phyloP scores from a whole-genome alignment of 2,329 filamentous ascomycete species.

The Beauveria varroae region DNA sequence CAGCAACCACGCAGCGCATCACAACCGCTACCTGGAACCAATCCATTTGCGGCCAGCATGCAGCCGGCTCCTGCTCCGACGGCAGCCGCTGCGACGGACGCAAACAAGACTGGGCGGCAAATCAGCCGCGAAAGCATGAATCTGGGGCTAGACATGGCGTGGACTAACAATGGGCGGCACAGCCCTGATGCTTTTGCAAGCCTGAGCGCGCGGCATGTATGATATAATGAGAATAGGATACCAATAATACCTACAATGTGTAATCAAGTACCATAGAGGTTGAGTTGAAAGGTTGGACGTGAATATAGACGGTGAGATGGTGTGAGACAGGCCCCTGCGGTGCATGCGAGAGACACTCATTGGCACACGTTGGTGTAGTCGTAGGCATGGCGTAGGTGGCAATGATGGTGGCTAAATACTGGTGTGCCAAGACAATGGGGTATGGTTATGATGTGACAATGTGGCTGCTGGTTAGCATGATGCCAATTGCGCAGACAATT shows the following conservation, averaged over 20 bases:
- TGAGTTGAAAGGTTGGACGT: background rate
- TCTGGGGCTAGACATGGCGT: conserved; percentile 55
- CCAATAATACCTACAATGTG: conserved; percentile 7
- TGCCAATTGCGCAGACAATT: background rate
- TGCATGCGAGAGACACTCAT: background rate
- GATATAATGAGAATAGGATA: conserved; percentile 21
- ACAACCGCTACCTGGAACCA: conserved; percentile 35
- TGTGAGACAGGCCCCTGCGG: background rate
- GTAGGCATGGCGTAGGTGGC: conserved; percentile 3
- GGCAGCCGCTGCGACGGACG: conserved; percentile 30
- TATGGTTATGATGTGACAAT: background rate
- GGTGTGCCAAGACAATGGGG: background rate
- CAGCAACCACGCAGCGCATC: conserved; percentile 23
- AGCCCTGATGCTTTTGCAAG: conserved; percentile 76
- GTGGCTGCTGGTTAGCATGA: background rate
- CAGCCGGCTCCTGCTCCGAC: conserved; percentile 17
- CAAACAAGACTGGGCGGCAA: conserved; percentile 25
- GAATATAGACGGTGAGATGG: background rate
- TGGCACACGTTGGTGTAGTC: conserved; percentile 4
- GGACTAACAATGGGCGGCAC: conserved; percentile 63
- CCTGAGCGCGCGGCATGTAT: conserved; percentile 54
- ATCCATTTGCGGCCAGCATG: conserved; percentile 45
- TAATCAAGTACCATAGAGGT: background rate
- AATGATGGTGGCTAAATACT: background rate
- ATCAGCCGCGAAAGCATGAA: conserved; percentile 64